Evolutionary conservation across 176 grass and related monocot genomes (phyloP).

Genomic region (Oryza rufipogon): DNA sequence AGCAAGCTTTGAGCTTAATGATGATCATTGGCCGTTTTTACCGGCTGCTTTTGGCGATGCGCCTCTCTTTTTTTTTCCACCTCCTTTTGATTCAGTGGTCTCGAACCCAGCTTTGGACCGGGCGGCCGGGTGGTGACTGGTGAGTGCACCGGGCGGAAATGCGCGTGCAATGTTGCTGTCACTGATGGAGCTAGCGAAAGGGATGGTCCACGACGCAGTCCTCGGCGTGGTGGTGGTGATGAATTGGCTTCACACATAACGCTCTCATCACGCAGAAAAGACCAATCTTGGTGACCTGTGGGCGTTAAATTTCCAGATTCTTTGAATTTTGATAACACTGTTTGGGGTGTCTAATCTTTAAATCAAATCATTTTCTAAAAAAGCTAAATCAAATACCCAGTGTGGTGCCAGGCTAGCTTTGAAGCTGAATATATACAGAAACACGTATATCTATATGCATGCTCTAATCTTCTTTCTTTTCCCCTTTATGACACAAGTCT

Average conservation of each 20-base stretch:
- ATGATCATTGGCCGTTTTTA: neutral
- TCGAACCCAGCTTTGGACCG: neutral
- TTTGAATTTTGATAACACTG: neutral
- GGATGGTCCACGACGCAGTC: neutral
- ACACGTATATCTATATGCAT: too few relatives aligned
- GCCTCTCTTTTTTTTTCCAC: slow-evolving; percentile 10
- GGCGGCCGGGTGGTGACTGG: neutral
- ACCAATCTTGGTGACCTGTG: neutral
- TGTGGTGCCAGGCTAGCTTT: too few relatives aligned
- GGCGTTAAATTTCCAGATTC: neutral
- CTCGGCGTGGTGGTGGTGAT: neutral
- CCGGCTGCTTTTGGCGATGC: slow-evolving; percentile 31
- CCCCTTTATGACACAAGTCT: too few relatives aligned
- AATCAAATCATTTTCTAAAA: too few relatives aligned
- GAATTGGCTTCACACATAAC: neutral
- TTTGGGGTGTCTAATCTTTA: too few relatives aligned
- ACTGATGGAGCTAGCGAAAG: neutral
- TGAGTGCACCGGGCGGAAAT: neutral
- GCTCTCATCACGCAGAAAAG: neutral
- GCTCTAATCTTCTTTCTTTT: too few relatives aligned
- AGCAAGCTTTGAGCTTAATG: slow-evolving; percentile 5
- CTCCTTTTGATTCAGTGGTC: neutral
- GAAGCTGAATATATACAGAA: too few relatives aligned
- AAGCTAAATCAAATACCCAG: too few relatives aligned
- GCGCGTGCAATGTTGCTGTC: neutral